Percentiles rank a stretch among this genome's conserved stretches.
Evolutionary conservation across 805 yeast genomes (phyloP).

Genomic region (Saccharomycopsis fermentans): DNA sequence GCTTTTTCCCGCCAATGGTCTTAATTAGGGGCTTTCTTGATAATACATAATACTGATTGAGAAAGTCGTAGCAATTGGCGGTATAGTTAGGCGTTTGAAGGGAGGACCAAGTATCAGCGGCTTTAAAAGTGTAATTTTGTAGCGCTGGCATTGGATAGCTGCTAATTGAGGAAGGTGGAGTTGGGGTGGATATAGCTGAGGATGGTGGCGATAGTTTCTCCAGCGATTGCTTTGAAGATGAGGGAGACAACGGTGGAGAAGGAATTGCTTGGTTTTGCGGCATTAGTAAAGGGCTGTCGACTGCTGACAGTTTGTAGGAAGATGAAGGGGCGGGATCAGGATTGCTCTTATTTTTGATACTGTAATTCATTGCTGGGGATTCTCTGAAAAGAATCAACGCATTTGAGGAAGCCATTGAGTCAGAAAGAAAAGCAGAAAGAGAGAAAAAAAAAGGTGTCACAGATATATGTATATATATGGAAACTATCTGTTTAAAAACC

Average conservation of each 20-base stretch:
- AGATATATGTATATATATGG: too few species aligned
- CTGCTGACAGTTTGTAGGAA: background rate
- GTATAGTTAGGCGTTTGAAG: constrained; percentile 36
- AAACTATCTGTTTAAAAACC: too few species aligned
- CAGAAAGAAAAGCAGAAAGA: background rate
- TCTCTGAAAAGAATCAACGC: background rate
- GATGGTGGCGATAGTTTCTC: constrained; percentile 1
- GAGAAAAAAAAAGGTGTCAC: too few species aligned
- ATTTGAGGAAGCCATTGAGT: background rate
- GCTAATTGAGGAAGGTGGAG: constrained; percentile 6
- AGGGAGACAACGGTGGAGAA: constrained; percentile 38
- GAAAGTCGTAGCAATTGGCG: constrained; percentile 38
- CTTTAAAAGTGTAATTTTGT: constrained; percentile 35
- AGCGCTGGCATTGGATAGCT: constrained; percentile 41
- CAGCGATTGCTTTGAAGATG: constrained; percentile 22
- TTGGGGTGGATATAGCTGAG: background rate
- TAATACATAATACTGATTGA: constrained; percentile 36
- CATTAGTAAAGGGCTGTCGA: background rate
- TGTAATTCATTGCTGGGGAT: background rate
- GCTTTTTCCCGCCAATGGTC: constrained; percentile 22
- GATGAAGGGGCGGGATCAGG: background rate
- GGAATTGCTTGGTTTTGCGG: constrained; percentile 26
- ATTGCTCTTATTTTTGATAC: background rate
- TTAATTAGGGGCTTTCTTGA: constrained; percentile 16
- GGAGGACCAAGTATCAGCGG: constrained; percentile 40